Evolutionary conservation across 805 yeast species (phyloP).

Genomic region (Ogataea paradorogensis): DNA sequence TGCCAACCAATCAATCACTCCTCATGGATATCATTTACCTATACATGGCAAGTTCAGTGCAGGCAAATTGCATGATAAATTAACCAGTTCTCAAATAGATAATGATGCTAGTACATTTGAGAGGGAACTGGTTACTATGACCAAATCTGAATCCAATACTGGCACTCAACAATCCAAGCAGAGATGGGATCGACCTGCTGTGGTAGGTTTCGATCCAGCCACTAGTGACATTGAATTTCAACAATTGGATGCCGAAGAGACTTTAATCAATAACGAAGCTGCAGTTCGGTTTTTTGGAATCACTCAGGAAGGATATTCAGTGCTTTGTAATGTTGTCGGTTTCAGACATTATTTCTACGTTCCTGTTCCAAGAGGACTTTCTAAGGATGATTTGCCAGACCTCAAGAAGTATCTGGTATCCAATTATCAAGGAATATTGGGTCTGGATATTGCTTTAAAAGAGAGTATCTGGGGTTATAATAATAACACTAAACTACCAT

Average conservation of each 20-base stretch:
- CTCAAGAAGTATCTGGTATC: slow-evolving; percentile 46
- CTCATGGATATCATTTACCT: slow-evolving; percentile 33
- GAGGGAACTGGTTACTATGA: slow-evolving; percentile 46
- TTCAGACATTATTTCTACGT: slow-evolving; percentile 88
- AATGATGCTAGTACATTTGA: slow-evolving; percentile 49
- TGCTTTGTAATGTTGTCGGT: slow-evolving; percentile 85
- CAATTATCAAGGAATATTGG: slow-evolving; percentile 56
- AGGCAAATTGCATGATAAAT: slow-evolving; percentile 27
- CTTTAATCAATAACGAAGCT: slow-evolving; percentile 52
- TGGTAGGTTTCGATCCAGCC: slow-evolving; percentile 50
- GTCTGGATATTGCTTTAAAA: slow-evolving; percentile 62
- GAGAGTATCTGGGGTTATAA: slow-evolving; percentile 94
- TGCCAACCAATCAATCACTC: slow-evolving; percentile 29
- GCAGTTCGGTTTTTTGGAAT: slow-evolving; percentile 89
- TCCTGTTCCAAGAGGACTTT: slow-evolving; percentile 82
- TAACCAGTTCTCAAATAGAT: slow-evolving; percentile 28
- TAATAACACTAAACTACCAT: slow-evolving; percentile 74
- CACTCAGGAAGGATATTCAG: slow-evolving; percentile 82
- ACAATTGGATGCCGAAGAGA: slow-evolving; percentile 93
- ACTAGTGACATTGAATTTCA: slow-evolving; percentile 67
- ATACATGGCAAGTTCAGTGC: slow-evolving; percentile 25
- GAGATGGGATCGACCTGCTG: slow-evolving; percentile 51
- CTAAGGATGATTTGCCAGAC: slow-evolving; percentile 47
- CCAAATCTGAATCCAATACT: slow-evolving; percentile 27
- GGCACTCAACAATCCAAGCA: slow-evolving; percentile 26